Evolutionary conservation across 139 green algal species (phyloP).

Genomic region (Gonium pectorale): DNA sequence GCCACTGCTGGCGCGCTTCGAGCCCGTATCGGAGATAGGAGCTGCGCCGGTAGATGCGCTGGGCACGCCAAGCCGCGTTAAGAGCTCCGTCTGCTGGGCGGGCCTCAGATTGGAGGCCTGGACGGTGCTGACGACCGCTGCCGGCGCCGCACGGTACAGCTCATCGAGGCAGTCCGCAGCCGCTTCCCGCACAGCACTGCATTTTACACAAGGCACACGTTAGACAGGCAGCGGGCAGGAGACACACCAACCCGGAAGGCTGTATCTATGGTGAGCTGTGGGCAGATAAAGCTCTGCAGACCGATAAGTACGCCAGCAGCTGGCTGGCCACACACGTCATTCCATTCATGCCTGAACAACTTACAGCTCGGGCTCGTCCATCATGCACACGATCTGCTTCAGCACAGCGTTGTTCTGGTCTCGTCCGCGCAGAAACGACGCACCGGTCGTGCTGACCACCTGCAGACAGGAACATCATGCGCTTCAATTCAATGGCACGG

Average conservation of each 20-base stretch:
- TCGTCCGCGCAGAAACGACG: not conserved
- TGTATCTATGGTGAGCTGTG: too few species aligned
- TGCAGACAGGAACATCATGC: not conserved
- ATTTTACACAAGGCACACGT: too few species aligned
- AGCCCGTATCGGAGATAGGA: not conserved
- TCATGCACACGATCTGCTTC: constrained; percentile 53
- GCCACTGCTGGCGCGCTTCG: not conserved
- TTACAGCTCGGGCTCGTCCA: constrained; percentile 64
- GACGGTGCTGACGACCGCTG: constrained; percentile 52
- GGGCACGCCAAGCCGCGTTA: constrained; percentile 31
- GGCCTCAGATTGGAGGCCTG: constrained; percentile 51
- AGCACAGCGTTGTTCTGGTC: constrained; percentile 53
- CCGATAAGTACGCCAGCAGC: too few species aligned
- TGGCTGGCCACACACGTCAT: too few species aligned
- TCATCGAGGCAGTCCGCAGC: constrained; percentile 66
- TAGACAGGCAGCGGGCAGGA: too few species aligned
- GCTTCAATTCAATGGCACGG: too few species aligned
- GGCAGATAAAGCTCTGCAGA: too few species aligned
- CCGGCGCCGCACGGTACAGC: constrained; percentile 55
- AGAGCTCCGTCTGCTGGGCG: constrained; percentile 49
- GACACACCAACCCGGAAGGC: too few species aligned
- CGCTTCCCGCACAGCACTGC: constrained; percentile 67
- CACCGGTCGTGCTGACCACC: constrained; percentile 18
- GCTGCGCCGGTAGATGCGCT: not conserved
- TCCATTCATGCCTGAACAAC: constrained; percentile 1